phyloP scores from a whole-genome alignment of 371 early-diverging fungal species.

The Mucor lusitanicus region DNA sequence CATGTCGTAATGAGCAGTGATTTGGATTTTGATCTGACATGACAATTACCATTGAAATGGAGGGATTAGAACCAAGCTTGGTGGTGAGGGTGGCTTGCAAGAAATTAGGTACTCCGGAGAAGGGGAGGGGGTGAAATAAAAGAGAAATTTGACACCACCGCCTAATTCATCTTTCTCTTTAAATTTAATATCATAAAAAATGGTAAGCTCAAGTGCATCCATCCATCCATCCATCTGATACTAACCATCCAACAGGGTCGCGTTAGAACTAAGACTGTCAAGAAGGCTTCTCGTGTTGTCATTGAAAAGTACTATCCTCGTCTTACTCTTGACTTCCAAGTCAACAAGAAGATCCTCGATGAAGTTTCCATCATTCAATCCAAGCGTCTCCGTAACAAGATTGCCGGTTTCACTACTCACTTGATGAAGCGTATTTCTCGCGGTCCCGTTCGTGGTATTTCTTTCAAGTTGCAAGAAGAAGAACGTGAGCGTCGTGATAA shows the following conservation, averaged over 20 bases:
- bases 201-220: conserved; percentile 11
- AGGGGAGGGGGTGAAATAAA: neutral
- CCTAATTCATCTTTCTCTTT: conserved; percentile 7
- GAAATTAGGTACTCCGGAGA: neutral
- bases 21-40: neutral
- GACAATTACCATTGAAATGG: neutral
- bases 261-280: conserved; percentile 97
- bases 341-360: conserved; percentile 99
- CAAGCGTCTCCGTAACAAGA: conserved; percentile 99
- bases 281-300: conserved; percentile 99
- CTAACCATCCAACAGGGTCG: conserved; percentile 20
- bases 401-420: conserved; percentile 99
- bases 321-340: conserved; percentile 99
- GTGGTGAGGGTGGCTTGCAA: neutral
- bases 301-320: conserved; percentile 99
- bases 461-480: conserved; percentile 99
- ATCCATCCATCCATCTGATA: neutral
- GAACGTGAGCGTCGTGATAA: conserved; percentile 99
- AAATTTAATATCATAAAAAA: conserved; percentile 17
- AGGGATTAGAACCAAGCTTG: too few relatives aligned
- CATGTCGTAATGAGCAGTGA: neutral
- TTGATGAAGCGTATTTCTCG: conserved; percentile 99
- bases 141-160: neutral
- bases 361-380: conserved; percentile 98
- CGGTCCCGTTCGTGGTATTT: conserved; percentile 99